A percentile compares a stretch with the other conserved stretches of the same genome.
Evolutionary conservation across 352 stramenopile genomes (phyloP).

Genomic region (Elongisporangium senticosum): DNA sequence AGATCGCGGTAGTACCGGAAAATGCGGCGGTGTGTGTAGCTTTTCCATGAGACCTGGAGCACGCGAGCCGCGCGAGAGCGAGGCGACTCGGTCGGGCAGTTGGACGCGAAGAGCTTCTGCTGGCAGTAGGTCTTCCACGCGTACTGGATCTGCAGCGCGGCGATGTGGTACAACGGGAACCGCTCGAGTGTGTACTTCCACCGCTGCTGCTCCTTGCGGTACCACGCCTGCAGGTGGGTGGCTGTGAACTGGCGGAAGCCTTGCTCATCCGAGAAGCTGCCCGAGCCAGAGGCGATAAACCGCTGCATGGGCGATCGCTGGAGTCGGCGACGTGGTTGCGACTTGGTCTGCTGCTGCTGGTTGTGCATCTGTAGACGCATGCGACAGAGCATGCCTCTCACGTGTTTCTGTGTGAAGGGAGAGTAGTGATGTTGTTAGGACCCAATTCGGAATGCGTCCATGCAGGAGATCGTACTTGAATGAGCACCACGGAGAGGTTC

Average conservation of each 20-base stretch:
- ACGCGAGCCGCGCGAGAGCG: slow-evolving; percentile 33
- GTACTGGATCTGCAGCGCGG: slow-evolving; percentile 78
- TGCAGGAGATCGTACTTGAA: slow-evolving; percentile 28
- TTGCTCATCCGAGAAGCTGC: slow-evolving; percentile 44
- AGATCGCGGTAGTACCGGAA: slow-evolving; percentile 79
- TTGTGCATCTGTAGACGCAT: slow-evolving; percentile 8
- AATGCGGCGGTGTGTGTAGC: slow-evolving; percentile 70
- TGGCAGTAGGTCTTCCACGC: slow-evolving; percentile 56
- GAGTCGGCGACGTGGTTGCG: slow-evolving; percentile 1
- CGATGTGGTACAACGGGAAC: slow-evolving; percentile 81
- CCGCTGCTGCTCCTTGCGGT: slow-evolving; percentile 38
- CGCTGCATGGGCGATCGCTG: slow-evolving; percentile 61
- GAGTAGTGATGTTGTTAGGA: not conserved
- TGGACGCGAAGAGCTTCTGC: slow-evolving; percentile 22
- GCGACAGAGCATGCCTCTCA: slow-evolving; percentile 59
- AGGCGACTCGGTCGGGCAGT: slow-evolving; percentile 21
- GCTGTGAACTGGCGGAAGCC: slow-evolving; percentile 61
- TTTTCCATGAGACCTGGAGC: slow-evolving; percentile 64
- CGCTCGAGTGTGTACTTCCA: slow-evolving; percentile 43
- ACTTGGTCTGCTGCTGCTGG: slow-evolving; percentile 2
- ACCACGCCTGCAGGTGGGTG: slow-evolving; percentile 64
- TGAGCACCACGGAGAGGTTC: slow-evolving; percentile 69
- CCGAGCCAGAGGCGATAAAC: slow-evolving; percentile 42
- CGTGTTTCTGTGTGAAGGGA: slow-evolving; percentile 30
- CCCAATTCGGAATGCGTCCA: not conserved